These are phyloP conservation scores for Fusarium coffeatum DNA, from an alignment of 2,329 filamentous ascomycete species.

Conservation along the genomic window DNA sequence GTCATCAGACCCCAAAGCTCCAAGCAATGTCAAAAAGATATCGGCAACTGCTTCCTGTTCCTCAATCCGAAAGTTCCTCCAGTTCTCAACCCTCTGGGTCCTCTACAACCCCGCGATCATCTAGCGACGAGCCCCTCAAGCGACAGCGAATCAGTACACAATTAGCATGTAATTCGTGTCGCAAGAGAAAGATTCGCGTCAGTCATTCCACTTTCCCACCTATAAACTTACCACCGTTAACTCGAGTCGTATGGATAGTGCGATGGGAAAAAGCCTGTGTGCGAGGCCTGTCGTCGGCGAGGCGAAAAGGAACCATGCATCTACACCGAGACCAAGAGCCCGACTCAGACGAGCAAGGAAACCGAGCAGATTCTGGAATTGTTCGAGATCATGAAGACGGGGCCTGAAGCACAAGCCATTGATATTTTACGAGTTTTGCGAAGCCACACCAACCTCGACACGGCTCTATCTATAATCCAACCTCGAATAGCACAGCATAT, in stretches of 20 bases:
- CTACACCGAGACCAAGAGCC: conserved; percentile 13
- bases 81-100: conserved; percentile 8
- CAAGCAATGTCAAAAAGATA: conserved; percentile 32
- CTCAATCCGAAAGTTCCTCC: background rate
- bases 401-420: conserved; percentile 17
- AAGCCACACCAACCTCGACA: conserved; percentile 13
- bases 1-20: background rate
- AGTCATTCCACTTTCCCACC: background rate
- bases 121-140: conserved; percentile 20
- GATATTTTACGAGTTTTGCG: conserved; percentile 23
- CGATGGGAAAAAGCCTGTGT: conserved; percentile 10
- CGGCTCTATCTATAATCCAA: conserved; percentile 11
- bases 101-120: conserved; percentile 14
- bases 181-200: conserved; percentile 27
- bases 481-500: background rate
- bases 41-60: conserved; percentile 22
- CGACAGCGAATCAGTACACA: conserved; percentile 23
- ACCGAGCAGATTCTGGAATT: conserved; percentile 21
- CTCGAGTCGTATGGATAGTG: background rate
- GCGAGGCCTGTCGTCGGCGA: conserved; percentile 21
- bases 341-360: conserved; percentile 15
- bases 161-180: conserved; percentile 19
- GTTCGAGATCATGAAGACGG: conserved; percentile 15
- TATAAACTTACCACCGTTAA: background rate
- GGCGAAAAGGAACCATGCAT: conserved; percentile 10